Evolutionary conservation across 768 basidiomycete species (phyloP), one percentile per base, ranked within the genome.

Genomic region (Ramaria sp.): DNA sequence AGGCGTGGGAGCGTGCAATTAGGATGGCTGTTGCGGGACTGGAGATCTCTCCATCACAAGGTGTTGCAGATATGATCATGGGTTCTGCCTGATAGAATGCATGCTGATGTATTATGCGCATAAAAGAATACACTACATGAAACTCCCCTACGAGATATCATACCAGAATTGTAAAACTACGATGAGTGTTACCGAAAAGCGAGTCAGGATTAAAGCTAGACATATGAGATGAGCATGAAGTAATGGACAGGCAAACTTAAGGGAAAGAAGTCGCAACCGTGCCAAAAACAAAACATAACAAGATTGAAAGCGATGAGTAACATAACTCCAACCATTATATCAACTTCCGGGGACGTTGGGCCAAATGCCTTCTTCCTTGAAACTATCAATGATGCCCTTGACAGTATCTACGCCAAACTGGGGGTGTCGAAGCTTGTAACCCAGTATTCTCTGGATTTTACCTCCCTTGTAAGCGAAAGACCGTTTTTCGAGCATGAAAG

Each of bases 1-100:
- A 93, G 66, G 88, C 86, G 45, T 93, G 91, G 91, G 85, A 86
- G 63, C 75, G 91, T 54, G 89, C 88, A 12, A 66, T 94, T 57
- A 72, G 85, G 57, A 80, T 68, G 61, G 84, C 88, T 5, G 83
- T 92, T 22, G 82, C 83, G 38, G 88, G 80, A 0, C 67, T 93
- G 59, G 87, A 88, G 59, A 64, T 88, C 33, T 64, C 73, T 34
- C 82, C 84, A 1, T 66, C 54, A 22, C 20, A 52, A 24, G 47
- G 46, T 4, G 33, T 38, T 31, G 20, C 31, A 47, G 46, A 33
- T 19, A 12, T 17, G 12, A 34, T 39, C 30, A 49, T 39, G 56
- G 47, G 43, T n/a, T 46, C 27, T 27, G 27, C 46, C n/a, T 12
- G n/a, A 41, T 41, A 13, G 12, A 41, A 41, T 41, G 46, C 27